These are phyloP conservation scores for Didymella glomerata DNA, from an alignment of 2,329 filamentous ascomycete genomes.

Conservation along the genomic window DNA sequence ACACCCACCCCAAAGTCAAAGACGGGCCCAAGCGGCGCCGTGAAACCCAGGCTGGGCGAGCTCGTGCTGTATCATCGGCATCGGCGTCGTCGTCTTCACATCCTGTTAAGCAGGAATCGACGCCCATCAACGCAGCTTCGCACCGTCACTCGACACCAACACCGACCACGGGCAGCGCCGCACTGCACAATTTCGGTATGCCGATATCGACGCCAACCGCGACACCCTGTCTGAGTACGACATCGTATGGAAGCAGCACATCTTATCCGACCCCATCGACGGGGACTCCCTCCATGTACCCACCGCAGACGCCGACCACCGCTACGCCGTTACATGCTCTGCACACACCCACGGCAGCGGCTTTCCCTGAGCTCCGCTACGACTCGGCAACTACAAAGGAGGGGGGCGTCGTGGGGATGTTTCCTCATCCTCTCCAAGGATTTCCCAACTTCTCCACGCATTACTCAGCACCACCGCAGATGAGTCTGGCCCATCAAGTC, in stretches of 20 bases:
- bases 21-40: slow-evolving; percentile 54
- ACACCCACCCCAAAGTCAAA: slow-evolving; percentile 55
- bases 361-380: slow-evolving; percentile 25
- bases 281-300: slow-evolving; percentile 24
- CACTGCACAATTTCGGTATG: slow-evolving; percentile 38
- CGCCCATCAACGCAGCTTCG: slow-evolving; percentile 32
- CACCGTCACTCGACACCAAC: slow-evolving; percentile 46
- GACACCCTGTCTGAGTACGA: slow-evolving; percentile 30
- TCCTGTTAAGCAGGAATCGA: slow-evolving; percentile 41
- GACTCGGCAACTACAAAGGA: slow-evolving; percentile 26
- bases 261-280: slow-evolving; percentile 40
- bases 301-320: slow-evolving; percentile 25
- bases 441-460: slow-evolving; percentile 33
- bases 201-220: slow-evolving; percentile 34
- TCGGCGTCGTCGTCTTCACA: slow-evolving; percentile 48
- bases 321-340: slow-evolving; percentile 33
- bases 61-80: slow-evolving; percentile 48
- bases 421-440: slow-evolving; percentile 43
- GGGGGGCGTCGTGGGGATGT: slow-evolving; percentile 42
- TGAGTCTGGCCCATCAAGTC: slow-evolving; percentile 39
- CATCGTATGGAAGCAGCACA: slow-evolving; percentile 32
- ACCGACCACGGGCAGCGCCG: slow-evolving; percentile 34
- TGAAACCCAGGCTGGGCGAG: slow-evolving; percentile 50
- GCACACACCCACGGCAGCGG: slow-evolving; percentile 33
- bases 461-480: slow-evolving; percentile 22